Base-by-base conservation (phyloP, 495 filamentous ascomycete species). In the Geoglossum glabrum region DNA sequence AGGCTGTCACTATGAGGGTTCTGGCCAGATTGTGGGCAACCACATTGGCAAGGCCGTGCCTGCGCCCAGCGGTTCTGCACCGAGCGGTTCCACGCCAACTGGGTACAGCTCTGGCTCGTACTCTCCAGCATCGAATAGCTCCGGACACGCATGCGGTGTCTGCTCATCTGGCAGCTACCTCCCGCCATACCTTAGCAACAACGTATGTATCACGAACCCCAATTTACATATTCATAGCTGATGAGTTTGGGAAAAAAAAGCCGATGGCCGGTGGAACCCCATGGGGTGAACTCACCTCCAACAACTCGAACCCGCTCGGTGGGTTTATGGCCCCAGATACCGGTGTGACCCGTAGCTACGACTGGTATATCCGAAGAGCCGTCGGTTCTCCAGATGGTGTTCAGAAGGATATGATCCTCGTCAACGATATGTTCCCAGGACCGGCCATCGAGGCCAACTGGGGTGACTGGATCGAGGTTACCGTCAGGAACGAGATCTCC, bases 401-500 rank as follows among this genome's bases (percentile, higher is more conserved):
- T 1, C 3, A 73, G 64, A 34, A 61, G 11, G 67, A 72, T 56
- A 69, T 69, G 27, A 74, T 76, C 67, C 62, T 73, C 30, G 62
- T 59, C 27, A 55, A 59, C 33, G 34, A 57, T 13, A 8, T n/a
- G 23, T 57, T 52, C 33, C 57, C 57, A 13, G 57, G 57, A 3
- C 57, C 57, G n/a, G n/a, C 27, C 21, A 59, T 59, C 55, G 50
- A 64, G 58, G 62, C 62, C 19, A 64, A 61, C 43, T 64, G 62
- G 63, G 63, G 63, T 27, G 63, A 64, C 28, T 50, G 13, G 33
- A 57, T 47, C 64, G 1, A 72, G 71, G 77, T 40, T 76, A 79
- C 45, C 64, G 70, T 56, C 66, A 64, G 21, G 58, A 69, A 54
- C 57, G 63, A 28, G 45, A 69, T 69, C 47, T 67, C 60, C 7